These are phyloP conservation scores for Paspalum vaginatum DNA, from an alignment of 176 grass and related monocot genomes.

Conservation along the genomic window DNA sequence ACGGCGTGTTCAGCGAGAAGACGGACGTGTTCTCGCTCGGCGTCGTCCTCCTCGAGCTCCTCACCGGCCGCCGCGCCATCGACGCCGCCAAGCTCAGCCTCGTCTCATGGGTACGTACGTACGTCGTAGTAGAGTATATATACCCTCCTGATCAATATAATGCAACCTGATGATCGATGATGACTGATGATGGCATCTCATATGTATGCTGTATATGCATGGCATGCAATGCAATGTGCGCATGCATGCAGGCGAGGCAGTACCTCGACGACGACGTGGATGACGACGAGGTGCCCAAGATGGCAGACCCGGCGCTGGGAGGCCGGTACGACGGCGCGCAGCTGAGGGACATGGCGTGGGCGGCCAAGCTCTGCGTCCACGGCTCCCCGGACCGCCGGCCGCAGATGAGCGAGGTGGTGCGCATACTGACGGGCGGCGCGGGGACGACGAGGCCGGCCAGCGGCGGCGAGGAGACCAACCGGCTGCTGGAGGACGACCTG, in stretches of 20 bases:
- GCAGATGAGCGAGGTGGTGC: constrained; percentile 61
- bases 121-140: too few species aligned
- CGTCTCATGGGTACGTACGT: constrained; percentile 55
- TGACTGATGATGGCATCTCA: too few species aligned
- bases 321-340: constrained; percentile 56
- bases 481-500: constrained; percentile 34
- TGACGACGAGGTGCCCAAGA: constrained; percentile 31
- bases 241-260: constrained; percentile 48
- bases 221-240: too few species aligned
- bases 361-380: constrained; percentile 56
- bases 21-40: constrained; percentile 77
- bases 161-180: too few species aligned
- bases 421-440: constrained; percentile 30
- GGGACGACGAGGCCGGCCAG: too few species aligned
- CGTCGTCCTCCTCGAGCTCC: constrained; percentile 71
- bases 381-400: constrained; percentile 52
- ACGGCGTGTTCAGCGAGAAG: constrained; percentile 91
- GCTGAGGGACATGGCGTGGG: constrained; percentile 37
- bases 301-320: constrained; percentile 60
- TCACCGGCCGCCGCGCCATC: constrained; percentile 66
- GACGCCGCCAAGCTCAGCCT: constrained; percentile 63
- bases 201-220: too few species aligned
- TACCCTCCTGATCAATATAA: too few species aligned
- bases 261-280: constrained; percentile 42
- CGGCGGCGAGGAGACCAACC: constrained; percentile 16